Evolutionary conservation across 192 early-diverging fungal species (phyloP), one percentile per base, ranked within the genome.

Genomic region (Umbelopsis sp.): DNA sequence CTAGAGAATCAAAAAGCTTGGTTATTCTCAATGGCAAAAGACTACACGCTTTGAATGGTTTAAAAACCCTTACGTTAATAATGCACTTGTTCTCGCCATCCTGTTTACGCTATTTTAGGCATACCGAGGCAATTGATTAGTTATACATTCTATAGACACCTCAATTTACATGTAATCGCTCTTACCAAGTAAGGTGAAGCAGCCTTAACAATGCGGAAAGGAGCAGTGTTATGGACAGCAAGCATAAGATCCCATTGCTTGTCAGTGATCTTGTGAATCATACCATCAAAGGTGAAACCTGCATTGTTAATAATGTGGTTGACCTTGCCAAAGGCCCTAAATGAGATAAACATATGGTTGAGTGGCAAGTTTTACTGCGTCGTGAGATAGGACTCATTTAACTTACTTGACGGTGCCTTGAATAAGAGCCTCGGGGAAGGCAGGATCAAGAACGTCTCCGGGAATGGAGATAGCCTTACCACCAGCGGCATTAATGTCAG

Each of bases 231-330:
- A 78, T 89, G 88, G 24, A 89, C 88, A 52, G 85, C 85, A 12
- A 89, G 66, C 68, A 97, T 94, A 44, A 97, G 66, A 83, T 97
- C 95, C 95, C 95, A 98, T 79, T 98, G 96, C 68, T 89, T 87
- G 83, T 94, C 94, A 31, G 94, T 94, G 65, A 93, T 93, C 73
- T 95, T 87, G 80, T 86, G 86, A 73, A 98, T 90, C 71, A 95
- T 94, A 80, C 92, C 95, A 86, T 98, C 97, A 68, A 93, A 92
- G 65, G 97, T 88, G 77, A 95, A 97, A 70, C 97, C 97, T 17
- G 97, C 97, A 68, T 98, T 98, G 92, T 98, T 98, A 80, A 98
- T 87, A 29, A 98, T 83, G 69, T 97, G 81, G 76, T 93, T 91
- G 81, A 93, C 78, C 66, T 90, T 88, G 49, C 91, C 91, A 81